A percentile compares a stretch with the other conserved stretches of the same genome.
These are phyloP conservation scores for Danielozyma ontarioensis DNA, from an alignment of 805 yeast species.

Conservation along the genomic window DNA sequence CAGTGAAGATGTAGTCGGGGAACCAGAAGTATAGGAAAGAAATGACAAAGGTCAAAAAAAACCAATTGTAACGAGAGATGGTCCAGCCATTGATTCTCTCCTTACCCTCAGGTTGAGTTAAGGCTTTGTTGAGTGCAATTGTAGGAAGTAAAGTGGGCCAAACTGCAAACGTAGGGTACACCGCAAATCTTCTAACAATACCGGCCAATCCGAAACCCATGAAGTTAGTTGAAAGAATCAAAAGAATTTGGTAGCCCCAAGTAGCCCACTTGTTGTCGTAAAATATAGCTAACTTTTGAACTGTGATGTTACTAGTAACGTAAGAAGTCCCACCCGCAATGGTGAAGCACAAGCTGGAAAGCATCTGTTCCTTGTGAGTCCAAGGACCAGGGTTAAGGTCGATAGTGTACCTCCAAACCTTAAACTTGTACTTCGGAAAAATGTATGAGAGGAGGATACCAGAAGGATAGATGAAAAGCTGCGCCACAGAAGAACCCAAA, in stretches of 20 bases:
- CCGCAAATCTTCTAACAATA: constrained; percentile 8
- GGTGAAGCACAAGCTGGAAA: constrained; percentile 7
- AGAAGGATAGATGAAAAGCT: constrained; percentile 42
- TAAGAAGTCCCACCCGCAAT: constrained; percentile 5
- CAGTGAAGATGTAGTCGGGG: constrained; percentile 7
- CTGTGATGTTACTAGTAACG: constrained; percentile 8
- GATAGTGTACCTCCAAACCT: constrained; percentile 6
- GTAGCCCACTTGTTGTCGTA: constrained; percentile 16
- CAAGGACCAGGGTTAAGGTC: constrained; percentile 15
- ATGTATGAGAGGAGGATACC: constrained; percentile 30
- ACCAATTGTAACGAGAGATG: constrained; percentile 5
- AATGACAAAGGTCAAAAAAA: constrained; percentile 1
- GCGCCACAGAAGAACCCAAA: constrained; percentile 40
- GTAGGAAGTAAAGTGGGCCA: constrained; percentile 8
- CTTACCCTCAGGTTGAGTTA: constrained; percentile 3
- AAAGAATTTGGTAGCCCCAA: constrained; percentile 10
- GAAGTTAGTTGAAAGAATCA: constrained; percentile 10
- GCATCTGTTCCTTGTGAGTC: constrained; percentile 11
- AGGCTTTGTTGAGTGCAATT: constrained; percentile 3
- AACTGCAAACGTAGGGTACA: constrained; percentile 5
- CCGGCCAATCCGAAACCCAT: constrained; percentile 16
- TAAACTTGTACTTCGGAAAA: constrained; percentile 29
- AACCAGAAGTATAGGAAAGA: constrained; percentile 8
- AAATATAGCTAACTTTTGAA: constrained; percentile 4
- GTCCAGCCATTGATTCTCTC: constrained; percentile 7